Evolutionary conservation across 202 grass and related monocot genomes (phyloP).

Genomic region (Brachypodium distachyon): DNA sequence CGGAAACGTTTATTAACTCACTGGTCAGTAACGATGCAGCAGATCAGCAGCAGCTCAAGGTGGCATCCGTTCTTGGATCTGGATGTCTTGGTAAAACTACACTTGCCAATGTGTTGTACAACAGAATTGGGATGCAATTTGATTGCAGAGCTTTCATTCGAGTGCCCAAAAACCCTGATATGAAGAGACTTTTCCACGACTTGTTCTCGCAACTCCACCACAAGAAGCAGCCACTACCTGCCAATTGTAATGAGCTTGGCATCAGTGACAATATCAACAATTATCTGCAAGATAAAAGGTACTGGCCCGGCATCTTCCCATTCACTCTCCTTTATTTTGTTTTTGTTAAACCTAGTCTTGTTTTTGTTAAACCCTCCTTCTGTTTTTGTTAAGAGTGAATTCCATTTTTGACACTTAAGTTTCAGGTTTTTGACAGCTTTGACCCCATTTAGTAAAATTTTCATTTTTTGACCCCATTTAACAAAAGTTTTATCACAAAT

Average conservation of each 20-base stretch:
- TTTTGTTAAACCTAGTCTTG: neutral
- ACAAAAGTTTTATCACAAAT: no score
- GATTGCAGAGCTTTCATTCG: neutral
- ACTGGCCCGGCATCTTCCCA: no score
- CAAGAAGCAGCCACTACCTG: neutral
- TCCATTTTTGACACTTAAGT: no score
- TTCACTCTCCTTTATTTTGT: no score
- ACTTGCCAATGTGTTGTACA: neutral
- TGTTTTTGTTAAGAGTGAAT: no score
- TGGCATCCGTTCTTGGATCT: neutral
- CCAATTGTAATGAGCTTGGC: neutral
- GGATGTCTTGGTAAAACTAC: neutral
- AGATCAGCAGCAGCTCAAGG: neutral
- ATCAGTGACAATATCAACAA: neutral
- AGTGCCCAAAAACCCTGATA: neutral
- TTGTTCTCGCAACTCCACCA: neutral
- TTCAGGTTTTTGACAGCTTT: no score
- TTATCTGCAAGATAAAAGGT: neutral
- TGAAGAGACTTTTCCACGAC: neutral
- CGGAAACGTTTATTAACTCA: neutral
- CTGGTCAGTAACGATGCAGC: rapidly evolving
- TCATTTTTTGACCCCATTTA: no score
- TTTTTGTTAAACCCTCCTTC: no score
- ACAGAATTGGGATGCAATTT: neutral
- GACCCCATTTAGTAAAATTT: no score